These are phyloP conservation scores for Didymellaceae sp. DNA, from an alignment of 2,329 filamentous ascomycete genomes.

Conservation along the genomic window DNA sequence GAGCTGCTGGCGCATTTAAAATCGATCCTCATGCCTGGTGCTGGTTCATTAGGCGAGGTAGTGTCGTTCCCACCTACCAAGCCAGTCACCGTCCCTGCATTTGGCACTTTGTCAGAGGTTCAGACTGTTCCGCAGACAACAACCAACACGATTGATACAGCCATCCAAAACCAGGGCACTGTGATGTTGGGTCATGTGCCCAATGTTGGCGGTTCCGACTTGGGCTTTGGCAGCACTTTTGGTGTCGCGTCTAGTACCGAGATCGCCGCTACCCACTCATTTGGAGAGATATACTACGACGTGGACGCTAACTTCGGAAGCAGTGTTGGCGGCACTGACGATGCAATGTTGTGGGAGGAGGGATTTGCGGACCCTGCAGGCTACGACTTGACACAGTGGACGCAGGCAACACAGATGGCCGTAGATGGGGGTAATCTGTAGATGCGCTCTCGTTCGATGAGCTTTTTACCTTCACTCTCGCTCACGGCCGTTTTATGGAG, in stretches of 20 bases:
- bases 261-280: neutral
- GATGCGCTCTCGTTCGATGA: neutral
- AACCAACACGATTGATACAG: neutral
- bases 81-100: neutral
- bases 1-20: slow-evolving; percentile 9
- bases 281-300: neutral
- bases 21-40: slow-evolving; percentile 5
- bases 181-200: slow-evolving; percentile 5
- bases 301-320: slow-evolving; percentile 1
- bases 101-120: neutral
- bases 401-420: slow-evolving; percentile 4
- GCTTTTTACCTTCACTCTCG: no score
- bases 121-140: neutral
- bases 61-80: neutral
- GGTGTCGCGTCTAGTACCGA: neutral
- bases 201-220: neutral
- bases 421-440: slow-evolving; percentile 1
- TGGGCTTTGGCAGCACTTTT: neutral
- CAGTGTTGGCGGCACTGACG: neutral
- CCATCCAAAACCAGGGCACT: neutral
- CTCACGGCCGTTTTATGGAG: no score
- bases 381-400: slow-evolving; percentile 7
- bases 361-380: slow-evolving; percentile 4
- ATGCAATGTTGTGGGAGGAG: slow-evolving; percentile 5
- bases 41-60: neutral